Evolutionary conservation across 2,329 filamentous ascomycete genomes (phyloP), one percentile per base, ranked within the genome.

Genomic region (Coniella lustricola): DNA sequence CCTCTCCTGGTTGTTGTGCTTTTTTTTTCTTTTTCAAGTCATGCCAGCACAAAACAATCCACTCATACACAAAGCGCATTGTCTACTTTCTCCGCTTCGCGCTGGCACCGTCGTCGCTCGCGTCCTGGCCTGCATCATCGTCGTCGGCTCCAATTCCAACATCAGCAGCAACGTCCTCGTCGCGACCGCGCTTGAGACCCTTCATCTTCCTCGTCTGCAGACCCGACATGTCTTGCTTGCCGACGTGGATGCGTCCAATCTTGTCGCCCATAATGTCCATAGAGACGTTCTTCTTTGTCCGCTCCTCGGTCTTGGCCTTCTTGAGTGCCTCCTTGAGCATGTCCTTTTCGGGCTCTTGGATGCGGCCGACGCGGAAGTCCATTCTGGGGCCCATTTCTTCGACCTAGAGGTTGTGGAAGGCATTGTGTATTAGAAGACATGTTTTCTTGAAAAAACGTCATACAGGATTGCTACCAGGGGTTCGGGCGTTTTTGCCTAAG

Each of bases 201-300:
- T 98, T 98, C 90, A 98, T 97, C 81, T 98, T 98, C 63, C 93
- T 84, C 46, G 90, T 94, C 75, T 98, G 93, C 67, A 98, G 68
- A 59, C 85, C 79, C 62, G 75, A 76, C 51, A 98, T 77, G 70
- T 98, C 90, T 70, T 96, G 90, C 72, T 85, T 89, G 62, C 87
- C 89, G 52, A 95, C 69, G 67, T 98, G 93, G 55, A 98, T 86
- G 58, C 90, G 84, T 55, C 91, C 93, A 55, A 97, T 77, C 83
- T 97, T 97, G 70, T 98, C 93, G 64, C 93, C 93, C 71, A 98
- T 89, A 37, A 83, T 69, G 66, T 97, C 90, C 49, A 87, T 94
- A 47, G 82, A 80, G 59, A 98, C 85, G 68, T 98, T 98, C 85
- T 98, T 98, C 85, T 95, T 97, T 53, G 85, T 84, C 69, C 77